These are phyloP conservation scores for Fusarium sp. DNA, from an alignment of 2,329 filamentous ascomycete genomes.

Conservation along the genomic window DNA sequence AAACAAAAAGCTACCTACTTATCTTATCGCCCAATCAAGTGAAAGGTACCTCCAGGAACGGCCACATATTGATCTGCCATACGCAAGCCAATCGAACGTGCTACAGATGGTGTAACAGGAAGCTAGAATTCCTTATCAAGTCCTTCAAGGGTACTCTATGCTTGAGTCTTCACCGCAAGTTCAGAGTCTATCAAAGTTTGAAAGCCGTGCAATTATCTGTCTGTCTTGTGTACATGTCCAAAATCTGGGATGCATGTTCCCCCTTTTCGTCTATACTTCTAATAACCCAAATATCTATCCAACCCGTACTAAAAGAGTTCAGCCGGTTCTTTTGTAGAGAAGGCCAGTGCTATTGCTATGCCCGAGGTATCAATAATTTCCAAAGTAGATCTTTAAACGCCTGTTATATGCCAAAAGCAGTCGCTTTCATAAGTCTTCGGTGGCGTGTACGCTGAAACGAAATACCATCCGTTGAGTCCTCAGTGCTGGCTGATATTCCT, in stretches of 20 bases:
- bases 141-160: background rate
- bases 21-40: background rate
- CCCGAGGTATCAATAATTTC: conserved; percentile 36
- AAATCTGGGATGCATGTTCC: conserved; percentile 27
- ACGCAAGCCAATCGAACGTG: background rate
- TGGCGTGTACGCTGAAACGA: background rate
- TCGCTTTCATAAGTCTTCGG: conserved; percentile 26
- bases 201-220: conserved; percentile 1
- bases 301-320: conserved; percentile 12
- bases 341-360: conserved; percentile 28
- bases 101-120: background rate
- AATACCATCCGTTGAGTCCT: conserved; percentile 1
- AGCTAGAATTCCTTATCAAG: background rate
- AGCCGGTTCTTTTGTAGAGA: conserved; percentile 16
- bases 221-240: conserved; percentile 25
- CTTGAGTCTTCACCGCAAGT: conserved; percentile 2
- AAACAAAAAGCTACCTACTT: background rate
- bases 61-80: background rate
- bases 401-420: conserved; percentile 30
- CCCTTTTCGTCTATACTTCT: conserved; percentile 39
- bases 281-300: conserved; percentile 27
- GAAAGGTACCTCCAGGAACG: background rate
- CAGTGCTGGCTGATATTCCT: background rate
- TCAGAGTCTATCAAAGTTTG: background rate
- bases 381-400: conserved; percentile 26